Base-by-base conservation (phyloP, 139 green algal genomes). In the Mychonastes homosphaera region DNA sequence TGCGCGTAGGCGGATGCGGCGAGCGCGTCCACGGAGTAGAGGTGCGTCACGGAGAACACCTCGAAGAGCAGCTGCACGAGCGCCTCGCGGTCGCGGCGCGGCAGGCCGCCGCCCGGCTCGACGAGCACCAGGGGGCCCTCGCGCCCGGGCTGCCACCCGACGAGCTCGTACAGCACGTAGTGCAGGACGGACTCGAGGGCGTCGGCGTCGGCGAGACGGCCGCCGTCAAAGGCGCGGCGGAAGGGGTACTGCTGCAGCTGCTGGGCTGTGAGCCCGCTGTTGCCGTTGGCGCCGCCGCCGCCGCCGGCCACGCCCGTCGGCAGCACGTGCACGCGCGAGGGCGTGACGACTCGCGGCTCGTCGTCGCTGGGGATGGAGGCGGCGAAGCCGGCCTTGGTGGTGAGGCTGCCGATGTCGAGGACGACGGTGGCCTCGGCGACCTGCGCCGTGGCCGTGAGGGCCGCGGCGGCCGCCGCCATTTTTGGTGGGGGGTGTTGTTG, bases 21-120 rank as follows among this genome's bases (percentile, higher is more conserved):
- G 6, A 82, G 62, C 27, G 80, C 61, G 58, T 91, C 82, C 28
- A 78, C 67, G 2, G 82, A 49, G 46, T 80, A 91, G 7, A 88
- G 61, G 6, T 78, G 83, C 1, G 55, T 46, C 4, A 89, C 71
- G 53, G 87, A 88, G 34, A 64, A 70, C 2, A 63, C 45, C 65
- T 95, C 87, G 58, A 95, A 95, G 30, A 84, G 63, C 0, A 95
- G 61, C 65, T 88, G 76, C 15, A 75, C 64, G 44, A 92, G 65
- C n/a, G 52, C 69, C 61, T 95, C 86, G 0, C 83, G 65, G 32
- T 89, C 81, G 12, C 60, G 33, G 26, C 74, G 71, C 27, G 72
- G 57, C 2, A 73, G 79, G 2, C 87, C 69, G 27, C 85, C 56
- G 12, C n/a, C n/a, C 2, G 85, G 85, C 53, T 95, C 85, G 1